phyloP scores from a whole-genome alignment of 768 basidiomycete genomes.

The Pholiota microspora region DNA sequence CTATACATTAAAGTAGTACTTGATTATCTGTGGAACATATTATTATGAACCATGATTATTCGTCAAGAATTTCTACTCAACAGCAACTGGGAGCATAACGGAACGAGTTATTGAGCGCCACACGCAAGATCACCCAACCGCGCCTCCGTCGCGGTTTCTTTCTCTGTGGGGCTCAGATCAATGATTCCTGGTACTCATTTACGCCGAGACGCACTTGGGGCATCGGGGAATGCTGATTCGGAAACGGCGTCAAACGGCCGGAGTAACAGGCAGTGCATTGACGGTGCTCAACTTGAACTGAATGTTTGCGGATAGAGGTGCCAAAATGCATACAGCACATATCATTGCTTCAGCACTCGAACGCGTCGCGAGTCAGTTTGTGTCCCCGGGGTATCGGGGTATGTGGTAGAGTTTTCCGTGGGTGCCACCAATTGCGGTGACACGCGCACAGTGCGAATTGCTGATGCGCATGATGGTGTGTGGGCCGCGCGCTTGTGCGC shows the following conservation, averaged over 20 bases:
- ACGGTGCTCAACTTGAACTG: not conserved
- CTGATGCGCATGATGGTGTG: not conserved
- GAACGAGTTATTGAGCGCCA: not conserved
- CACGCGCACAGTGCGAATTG: not conserved
- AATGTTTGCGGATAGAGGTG: not conserved
- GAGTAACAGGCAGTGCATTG: not conserved
- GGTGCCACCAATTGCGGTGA: not conserved
- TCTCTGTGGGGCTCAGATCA: not conserved
- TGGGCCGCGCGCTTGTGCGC: no score
- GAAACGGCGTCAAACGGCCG: not conserved
- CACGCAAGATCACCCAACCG: not conserved
- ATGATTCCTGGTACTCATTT: not conserved
- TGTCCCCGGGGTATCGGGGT: not conserved
- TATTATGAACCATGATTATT: no score
- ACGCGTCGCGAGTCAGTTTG: not conserved
- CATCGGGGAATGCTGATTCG: no score
- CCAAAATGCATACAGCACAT: not conserved
- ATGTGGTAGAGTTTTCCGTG: not conserved
- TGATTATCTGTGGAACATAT: no score
- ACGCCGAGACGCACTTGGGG: no score
- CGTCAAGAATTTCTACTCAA: no score
- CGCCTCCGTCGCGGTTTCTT: not conserved
- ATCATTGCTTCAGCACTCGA: not conserved
- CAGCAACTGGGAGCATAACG: no score
- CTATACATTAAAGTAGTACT: no score